Evolutionary conservation across 139 green algal genomes (phyloP).

Genomic region (Chlorella vulgaris): DNA sequence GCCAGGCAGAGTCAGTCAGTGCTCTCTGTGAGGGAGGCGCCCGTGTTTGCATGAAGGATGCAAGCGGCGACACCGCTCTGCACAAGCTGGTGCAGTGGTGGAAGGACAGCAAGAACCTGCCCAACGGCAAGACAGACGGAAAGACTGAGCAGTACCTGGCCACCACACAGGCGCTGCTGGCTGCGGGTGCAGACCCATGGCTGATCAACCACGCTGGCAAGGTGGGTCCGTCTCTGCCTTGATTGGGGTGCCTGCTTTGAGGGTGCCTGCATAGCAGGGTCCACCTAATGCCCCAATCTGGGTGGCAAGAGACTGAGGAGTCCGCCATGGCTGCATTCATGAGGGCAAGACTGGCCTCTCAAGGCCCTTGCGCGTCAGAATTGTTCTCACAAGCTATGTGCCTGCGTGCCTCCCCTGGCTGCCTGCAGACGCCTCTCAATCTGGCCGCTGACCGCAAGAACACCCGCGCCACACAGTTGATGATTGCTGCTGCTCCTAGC

Average conservation of each 20-base stretch:
- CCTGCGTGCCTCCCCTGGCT: too few species aligned
- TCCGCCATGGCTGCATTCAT: too few species aligned
- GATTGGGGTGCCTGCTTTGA: not conserved
- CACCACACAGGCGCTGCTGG: slow-evolving; percentile 4
- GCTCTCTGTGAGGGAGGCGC: slow-evolving; percentile 3
- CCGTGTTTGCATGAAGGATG: not conserved
- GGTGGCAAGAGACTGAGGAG: too few species aligned
- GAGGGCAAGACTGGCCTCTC: too few species aligned
- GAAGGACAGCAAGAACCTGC: slow-evolving; percentile 5
- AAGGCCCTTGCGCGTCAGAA: too few species aligned
- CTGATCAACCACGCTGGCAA: slow-evolving; percentile 2
- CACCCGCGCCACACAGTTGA: slow-evolving; percentile 13
- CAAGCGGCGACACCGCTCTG: slow-evolving; percentile 7
- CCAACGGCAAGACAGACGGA: not conserved
- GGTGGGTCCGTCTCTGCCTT: not conserved
- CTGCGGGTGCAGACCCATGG: slow-evolving; percentile 17
- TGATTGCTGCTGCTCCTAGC: slow-evolving; percentile 8
- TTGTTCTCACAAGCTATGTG: too few species aligned
- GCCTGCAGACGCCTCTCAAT: not conserved
- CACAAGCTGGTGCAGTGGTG: slow-evolving; percentile 23
- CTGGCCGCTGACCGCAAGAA: slow-evolving; percentile 12
- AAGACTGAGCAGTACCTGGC: slow-evolving; percentile 3
- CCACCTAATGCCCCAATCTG: too few species aligned
- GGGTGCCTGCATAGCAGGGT: too few species aligned
- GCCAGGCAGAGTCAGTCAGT: not conserved